A percentile compares a stretch with the other conserved stretches of the same genome.
These are phyloP conservation scores for Calonectria naviculata DNA, from an alignment of 2,329 filamentous ascomycete genomes.

Conservation along the genomic window DNA sequence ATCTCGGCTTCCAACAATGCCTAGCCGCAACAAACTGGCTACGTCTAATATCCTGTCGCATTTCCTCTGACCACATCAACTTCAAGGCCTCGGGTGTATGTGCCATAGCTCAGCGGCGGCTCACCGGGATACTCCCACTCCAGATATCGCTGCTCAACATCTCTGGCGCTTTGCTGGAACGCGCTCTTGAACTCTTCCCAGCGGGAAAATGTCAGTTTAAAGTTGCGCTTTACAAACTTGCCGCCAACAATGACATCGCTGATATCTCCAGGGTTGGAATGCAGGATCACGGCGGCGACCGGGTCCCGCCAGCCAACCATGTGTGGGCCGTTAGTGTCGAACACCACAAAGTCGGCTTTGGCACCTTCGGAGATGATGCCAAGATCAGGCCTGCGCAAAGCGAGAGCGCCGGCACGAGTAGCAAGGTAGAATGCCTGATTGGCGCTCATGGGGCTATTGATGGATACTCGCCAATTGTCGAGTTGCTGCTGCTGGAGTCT, in stretches of 20 bases:
- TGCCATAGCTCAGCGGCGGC: too few species aligned
- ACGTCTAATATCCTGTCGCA: constrained; percentile 5
- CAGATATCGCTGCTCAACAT: too few species aligned
- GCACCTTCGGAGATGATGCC: constrained; percentile 60
- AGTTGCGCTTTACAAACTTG: constrained; percentile 53
- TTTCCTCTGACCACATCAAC: neutral
- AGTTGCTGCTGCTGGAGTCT: constrained; percentile 52
- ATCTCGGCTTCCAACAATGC: too few species aligned
- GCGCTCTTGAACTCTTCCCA: constrained; percentile 14
- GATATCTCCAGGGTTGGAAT: constrained; percentile 64
- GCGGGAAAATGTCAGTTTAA: neutral
- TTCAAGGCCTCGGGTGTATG: neutral
- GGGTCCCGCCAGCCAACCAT: constrained; percentile 67
- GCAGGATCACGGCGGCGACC: constrained; percentile 66
- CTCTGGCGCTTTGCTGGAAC: constrained; percentile 42
- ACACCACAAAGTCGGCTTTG: constrained; percentile 66
- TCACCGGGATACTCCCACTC: neutral
- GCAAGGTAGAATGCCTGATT: constrained; percentile 66
- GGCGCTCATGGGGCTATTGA: constrained; percentile 61
- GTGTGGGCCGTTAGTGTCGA: constrained; percentile 56
- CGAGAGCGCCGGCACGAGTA: constrained; percentile 62
- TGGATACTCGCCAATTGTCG: constrained; percentile 51
- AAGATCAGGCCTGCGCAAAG: constrained; percentile 61
- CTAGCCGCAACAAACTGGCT: too few species aligned
- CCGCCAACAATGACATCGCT: constrained; percentile 62